Conservation (phyloP, 176 grass and related monocot genomes). For the Avena atlantica region DNA sequence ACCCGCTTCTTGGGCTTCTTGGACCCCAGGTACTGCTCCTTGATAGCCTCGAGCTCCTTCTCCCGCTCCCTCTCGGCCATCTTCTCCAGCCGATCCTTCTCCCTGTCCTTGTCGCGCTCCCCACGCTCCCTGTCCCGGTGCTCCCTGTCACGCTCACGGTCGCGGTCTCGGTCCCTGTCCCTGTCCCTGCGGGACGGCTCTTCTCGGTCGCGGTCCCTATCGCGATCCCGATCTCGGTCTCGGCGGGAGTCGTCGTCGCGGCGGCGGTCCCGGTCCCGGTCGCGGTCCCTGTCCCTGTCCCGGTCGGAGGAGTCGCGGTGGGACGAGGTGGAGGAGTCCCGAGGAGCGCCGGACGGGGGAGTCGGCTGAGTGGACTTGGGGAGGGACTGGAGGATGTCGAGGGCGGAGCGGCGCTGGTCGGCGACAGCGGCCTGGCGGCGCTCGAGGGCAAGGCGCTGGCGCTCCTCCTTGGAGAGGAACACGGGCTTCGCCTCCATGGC, state of each 20-base stretch:
- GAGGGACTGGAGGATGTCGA: slow-evolving; percentile 62
- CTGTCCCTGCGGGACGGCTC: slow-evolving; percentile 52
- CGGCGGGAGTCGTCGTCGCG: slow-evolving; percentile 60
- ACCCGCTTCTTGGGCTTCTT: slow-evolving; percentile 98
- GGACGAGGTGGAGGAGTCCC: slow-evolving; percentile 19
- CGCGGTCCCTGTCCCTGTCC: slow-evolving; percentile 49
- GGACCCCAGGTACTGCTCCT: slow-evolving; percentile 95
- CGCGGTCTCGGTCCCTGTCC: slow-evolving; percentile 59
- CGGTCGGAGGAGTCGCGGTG: slow-evolving; percentile 45
- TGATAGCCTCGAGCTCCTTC: slow-evolving; percentile 92
- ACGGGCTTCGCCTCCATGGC: slow-evolving; percentile 60
- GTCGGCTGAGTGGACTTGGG: slow-evolving; percentile 38
- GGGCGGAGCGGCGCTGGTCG: slow-evolving; percentile 68
- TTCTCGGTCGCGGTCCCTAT: slow-evolving; percentile 52
- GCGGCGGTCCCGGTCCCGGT: slow-evolving; percentile 49
- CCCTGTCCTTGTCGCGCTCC: slow-evolving; percentile 72
- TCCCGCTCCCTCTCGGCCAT: slow-evolving; percentile 78
- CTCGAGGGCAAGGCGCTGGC: slow-evolving; percentile 79
- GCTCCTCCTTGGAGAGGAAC: slow-evolving; percentile 79
- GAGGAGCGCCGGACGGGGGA: slow-evolving; percentile 38
- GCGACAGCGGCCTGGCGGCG: slow-evolving; percentile 80
- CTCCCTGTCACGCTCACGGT: slow-evolving; percentile 57
- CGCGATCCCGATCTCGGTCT: slow-evolving; percentile 67
- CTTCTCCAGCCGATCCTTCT: slow-evolving; percentile 75
- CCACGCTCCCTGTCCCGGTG: slow-evolving; percentile 67